phyloP scores from a whole-genome alignment of 179 eudicot species.

The Pouteria campechiana region DNA sequence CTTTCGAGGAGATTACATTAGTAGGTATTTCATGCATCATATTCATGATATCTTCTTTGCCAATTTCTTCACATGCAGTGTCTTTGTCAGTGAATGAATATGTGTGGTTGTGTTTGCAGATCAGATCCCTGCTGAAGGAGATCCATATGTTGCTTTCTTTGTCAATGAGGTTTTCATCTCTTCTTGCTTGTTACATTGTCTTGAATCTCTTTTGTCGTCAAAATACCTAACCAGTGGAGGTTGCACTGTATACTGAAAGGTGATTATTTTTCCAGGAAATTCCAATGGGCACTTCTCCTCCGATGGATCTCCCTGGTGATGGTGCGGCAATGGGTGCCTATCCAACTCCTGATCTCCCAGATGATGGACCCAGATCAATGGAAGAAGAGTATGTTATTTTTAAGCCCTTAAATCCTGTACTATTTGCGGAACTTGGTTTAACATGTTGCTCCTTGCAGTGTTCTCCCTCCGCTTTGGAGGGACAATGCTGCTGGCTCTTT shows the following conservation, averaged over 20 bases:
- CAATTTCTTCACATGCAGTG: too few relatives aligned
- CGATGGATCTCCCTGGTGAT: constrained; percentile 11
- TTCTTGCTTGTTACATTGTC: not conserved
- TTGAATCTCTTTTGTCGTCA: too few relatives aligned
- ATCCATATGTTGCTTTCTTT: constrained; percentile 53
- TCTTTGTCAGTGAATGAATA: not conserved
- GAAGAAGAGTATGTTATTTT: constrained; percentile 33
- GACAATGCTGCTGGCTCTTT: constrained; percentile 2
- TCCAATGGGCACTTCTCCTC: not conserved
- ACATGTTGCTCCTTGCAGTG: constrained; percentile 10
- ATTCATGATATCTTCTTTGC: too few relatives aligned
- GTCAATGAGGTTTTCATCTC: constrained; percentile 45
- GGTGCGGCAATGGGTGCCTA: constrained; percentile 9
- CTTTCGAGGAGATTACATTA: constrained; percentile 62
- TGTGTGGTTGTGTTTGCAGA: constrained; percentile 24
- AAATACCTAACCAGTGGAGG: not conserved
- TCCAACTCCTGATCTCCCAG: constrained; percentile 13
- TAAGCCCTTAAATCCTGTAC: not conserved
- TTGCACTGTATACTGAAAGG: not conserved
- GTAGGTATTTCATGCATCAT: too few relatives aligned
- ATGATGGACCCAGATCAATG: constrained; percentile 20
- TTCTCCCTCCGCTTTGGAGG: constrained; percentile 8
- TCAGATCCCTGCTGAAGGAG: constrained; percentile 32
- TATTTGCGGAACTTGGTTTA: not conserved
- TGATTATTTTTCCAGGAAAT: not conserved